Evolutionary conservation across 371 early-diverging fungal genomes (phyloP), one percentile per base, ranked within the genome.

Genomic region (Catenaria anguillulae): DNA sequence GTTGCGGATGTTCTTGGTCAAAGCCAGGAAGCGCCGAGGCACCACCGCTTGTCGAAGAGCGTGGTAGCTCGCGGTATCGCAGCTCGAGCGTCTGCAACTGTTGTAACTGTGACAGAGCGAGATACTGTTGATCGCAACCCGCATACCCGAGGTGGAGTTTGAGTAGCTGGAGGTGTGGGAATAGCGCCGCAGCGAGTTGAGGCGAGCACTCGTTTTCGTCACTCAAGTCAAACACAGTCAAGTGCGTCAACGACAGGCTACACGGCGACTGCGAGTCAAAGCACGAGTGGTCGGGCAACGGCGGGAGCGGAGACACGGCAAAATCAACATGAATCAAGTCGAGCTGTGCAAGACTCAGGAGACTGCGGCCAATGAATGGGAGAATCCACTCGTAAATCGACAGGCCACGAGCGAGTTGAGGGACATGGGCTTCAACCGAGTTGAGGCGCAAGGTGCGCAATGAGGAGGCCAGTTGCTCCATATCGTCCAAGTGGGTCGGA

Each of bases 261-360:
- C n/a, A n/a, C n/a, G n/a, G n/a, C n/a, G n/a, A n/a, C n/a, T n/a
- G n/a, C n/a, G n/a, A n/a, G n/a, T n/a, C n/a, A n/a, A n/a, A n/a
- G n/a, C n/a, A n/a, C n/a, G n/a, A n/a, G n/a, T n/a, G n/a, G n/a
- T 21, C n/a, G 8, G n/a, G 8, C 29, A 29, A 2, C 31, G 52
- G 13, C 0, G 29, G 29, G 29, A 50, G 13, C 29, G 26, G 52
- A 17, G 8, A 8, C 15, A 29, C 29, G 26, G 19, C 17, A 8
- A 10, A 58, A 10, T 61, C 61, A 29, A 29, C 60, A 13, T 61
- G 60, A 10, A 10, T n/a, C 60, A 61, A 23, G 17, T 61, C 60
- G n/a, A 61, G 29, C 54, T 17, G n/a, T 5, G 6, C 33, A 13
- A 61, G 40, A 12, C 4, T 12, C 34, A 59, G 61, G 15, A 61